Evolutionary conservation across 352 stramenopile species (phyloP).

Genomic region (Pythium dissimile): DNA sequence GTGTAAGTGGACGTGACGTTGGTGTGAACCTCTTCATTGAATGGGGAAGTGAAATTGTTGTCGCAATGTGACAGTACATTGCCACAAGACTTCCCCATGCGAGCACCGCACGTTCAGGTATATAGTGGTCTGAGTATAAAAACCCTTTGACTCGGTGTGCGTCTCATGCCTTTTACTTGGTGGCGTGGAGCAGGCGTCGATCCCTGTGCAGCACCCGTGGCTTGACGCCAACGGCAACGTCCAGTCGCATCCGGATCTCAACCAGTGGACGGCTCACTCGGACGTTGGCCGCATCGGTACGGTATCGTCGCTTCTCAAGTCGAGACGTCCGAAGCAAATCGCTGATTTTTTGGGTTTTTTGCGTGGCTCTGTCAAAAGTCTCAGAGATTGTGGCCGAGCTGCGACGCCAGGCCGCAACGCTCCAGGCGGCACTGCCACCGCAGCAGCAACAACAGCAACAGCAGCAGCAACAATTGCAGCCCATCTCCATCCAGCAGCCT

Average conservation of each 20-base stretch:
- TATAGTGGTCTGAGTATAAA: neutral
- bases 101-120: slow-evolving; percentile 62
- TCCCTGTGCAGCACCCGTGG: slow-evolving; percentile 71
- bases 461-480: neutral
- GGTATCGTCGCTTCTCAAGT: too few species aligned
- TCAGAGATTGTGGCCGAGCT: slow-evolving; percentile 69
- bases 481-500: neutral
- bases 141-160: too few species aligned
- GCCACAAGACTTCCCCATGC: slow-evolving; percentile 64
- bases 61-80: slow-evolving; percentile 49
- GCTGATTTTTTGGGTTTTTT: too few species aligned
- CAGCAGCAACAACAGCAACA: neutral
- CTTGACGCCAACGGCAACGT: slow-evolving; percentile 71
- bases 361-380: neutral
- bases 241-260: slow-evolving; percentile 64
- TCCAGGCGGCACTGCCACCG: slow-evolving; percentile 5
- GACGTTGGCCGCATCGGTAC: slow-evolving; percentile 72
- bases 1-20: slow-evolving; percentile 30
- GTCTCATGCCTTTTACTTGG: neutral
- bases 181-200: slow-evolving; percentile 47
- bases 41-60: slow-evolving; percentile 2
- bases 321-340: too few species aligned
- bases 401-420: slow-evolving; percentile 22
- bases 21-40: neutral
- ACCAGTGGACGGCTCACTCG: slow-evolving; percentile 80